Percentiles rank a stretch among this genome's conserved stretches.
Evolutionary conservation across 2,329 filamentous ascomycete genomes (phyloP).

Genomic region (Aspergillus alliaceus): DNA sequence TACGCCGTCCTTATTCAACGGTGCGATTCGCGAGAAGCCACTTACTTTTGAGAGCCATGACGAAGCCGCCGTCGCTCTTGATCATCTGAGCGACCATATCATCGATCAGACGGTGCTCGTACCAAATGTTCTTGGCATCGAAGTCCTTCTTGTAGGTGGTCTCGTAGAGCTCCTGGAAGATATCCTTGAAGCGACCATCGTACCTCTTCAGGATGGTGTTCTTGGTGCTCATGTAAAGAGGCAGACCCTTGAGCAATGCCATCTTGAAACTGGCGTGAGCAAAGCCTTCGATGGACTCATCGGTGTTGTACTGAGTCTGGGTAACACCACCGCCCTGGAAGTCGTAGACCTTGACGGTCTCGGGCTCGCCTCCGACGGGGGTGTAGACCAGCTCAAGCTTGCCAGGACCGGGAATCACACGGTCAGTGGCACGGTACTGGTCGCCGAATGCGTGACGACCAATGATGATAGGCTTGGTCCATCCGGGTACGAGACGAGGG

Average conservation of each 20-base stretch:
- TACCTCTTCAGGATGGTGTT: conserved; percentile 99
- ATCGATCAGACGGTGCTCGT: conserved; percentile 98
- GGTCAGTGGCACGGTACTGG: conserved; percentile 96
- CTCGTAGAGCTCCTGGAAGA: conserved; percentile 97
- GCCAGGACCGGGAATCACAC: conserved; percentile 76
- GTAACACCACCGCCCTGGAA: conserved; percentile 85
- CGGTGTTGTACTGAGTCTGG: conserved; percentile 97
- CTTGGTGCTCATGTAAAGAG: conserved; percentile 99
- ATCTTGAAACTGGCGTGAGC: conserved; percentile 97
- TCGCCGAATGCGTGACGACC: conserved; percentile 97
- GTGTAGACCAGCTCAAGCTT: conserved; percentile 95
- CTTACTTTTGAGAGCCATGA: conserved; percentile 97
- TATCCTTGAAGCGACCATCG: conserved; percentile 98
- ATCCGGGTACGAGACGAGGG: conserved; percentile 89
- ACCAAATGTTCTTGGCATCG: conserved; percentile 93
- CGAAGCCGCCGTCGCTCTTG: conserved; percentile 94
- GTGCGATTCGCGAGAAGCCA: too few species aligned
- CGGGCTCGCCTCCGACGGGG: conserved; percentile 72
- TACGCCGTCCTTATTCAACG: conserved; percentile 4
- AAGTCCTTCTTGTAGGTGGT: conserved; percentile 82
- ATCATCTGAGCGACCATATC: conserved; percentile 99
- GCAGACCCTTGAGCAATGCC: conserved; percentile 79
- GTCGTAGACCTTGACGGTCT: conserved; percentile 86
- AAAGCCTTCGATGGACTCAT: conserved; percentile 91
- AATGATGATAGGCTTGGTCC: conserved; percentile 99